Conservation (phyloP, 306 rosid species). For the Amphicarpaea edgeworthii region DNA sequence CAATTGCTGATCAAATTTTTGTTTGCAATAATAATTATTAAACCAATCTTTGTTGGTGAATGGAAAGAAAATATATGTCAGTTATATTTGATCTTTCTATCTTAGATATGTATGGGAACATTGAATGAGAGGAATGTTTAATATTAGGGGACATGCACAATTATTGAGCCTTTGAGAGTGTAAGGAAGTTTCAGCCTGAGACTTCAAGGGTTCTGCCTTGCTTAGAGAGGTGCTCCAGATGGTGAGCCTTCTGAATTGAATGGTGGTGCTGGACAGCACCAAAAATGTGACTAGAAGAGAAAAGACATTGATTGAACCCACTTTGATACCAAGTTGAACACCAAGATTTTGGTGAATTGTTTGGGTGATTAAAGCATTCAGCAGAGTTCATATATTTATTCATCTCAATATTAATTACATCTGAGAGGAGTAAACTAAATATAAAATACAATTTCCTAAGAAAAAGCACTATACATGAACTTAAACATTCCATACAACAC, state of each 20-base stretch:
- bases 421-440: neutral
- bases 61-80: conserved; percentile 16
- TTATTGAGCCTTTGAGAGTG: conserved; percentile 12
- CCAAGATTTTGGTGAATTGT: neutral
- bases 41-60: conserved; percentile 14
- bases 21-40: conserved; percentile 25
- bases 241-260: too few relatives aligned
- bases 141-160: neutral
- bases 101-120: conserved; percentile 20
- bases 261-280: too few relatives aligned
- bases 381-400: neutral
- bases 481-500: neutral
- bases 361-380: neutral
- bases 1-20: conserved; percentile 35
- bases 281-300: too few relatives aligned
- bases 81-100: conserved; percentile 13
- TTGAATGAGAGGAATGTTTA: conserved; percentile 23
- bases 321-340: neutral
- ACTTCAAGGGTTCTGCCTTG: too few relatives aligned
- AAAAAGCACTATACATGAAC: neutral
- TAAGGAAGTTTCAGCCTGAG: too few relatives aligned
- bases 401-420: neutral
- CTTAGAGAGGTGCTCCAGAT: too few relatives aligned
- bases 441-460: neutral
- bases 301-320: too few relatives aligned